Evolutionary conservation across 139 green algal genomes (phyloP), one percentile per base, ranked within the genome.

Genomic region (Marvania coccoides): DNA sequence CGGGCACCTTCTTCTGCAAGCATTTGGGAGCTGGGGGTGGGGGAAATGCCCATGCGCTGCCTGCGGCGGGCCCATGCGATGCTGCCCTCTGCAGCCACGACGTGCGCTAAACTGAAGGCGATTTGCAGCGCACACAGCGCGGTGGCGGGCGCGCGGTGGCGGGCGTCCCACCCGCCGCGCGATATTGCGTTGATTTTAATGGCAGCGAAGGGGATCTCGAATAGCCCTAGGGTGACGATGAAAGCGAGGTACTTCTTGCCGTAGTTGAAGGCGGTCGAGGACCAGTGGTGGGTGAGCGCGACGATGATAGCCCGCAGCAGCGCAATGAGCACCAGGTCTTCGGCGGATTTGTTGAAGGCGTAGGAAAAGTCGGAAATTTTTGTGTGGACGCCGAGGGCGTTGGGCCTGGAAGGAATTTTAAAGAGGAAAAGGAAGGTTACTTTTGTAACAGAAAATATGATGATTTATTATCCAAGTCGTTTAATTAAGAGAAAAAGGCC

Each of bases 21-120:
- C n/a, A n/a, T n/a, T n/a, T n/a, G n/a, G n/a, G n/a, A n/a, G n/a
- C n/a, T n/a, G n/a, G n/a, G n/a, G n/a, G n/a, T n/a, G 33, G 56
- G 29, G 12, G 65, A 62, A 8, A 93, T 78, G 4, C 87, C 87
- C 72, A 88, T 70, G 46, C 84, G 69, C 39, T 76, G 78, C 6
- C 82, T 73, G 23, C 71, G 73, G 14, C 80, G 72, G 0, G 81
- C 70, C 83, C 84, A 86, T 68, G 67, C 66, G 72, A 83, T 67
- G 28, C 36, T 45, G 42, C 46, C 63, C 33, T 63, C 46, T 3
- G 75, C 75, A 6, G 68, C 60, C 31, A 75, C 47, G 40, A 82
- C 38, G 31, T 79, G 71, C 35, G 51, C 33, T 24, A 78, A 29
- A 0, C 54, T 78, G 65, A 87, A 88, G 0, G 63, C 14, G 19